Percentiles rank a stretch among this genome's conserved stretches.
These are phyloP conservation scores for Barnettozyma hawaiiensis DNA, from an alignment of 1,139 yeast genomes.

Conservation along the genomic window DNA sequence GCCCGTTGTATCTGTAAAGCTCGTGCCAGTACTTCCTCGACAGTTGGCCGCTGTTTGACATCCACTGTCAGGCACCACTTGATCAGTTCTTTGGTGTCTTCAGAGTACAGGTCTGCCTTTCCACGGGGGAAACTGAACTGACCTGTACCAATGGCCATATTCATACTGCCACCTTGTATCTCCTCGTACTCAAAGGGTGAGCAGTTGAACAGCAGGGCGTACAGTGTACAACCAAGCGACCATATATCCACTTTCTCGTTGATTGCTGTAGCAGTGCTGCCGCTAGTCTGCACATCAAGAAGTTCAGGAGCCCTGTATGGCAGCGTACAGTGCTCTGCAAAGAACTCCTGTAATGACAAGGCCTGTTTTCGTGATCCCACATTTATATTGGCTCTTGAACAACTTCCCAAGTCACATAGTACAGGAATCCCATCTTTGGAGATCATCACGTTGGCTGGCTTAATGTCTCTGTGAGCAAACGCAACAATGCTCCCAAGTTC, in stretches of 20 bases:
- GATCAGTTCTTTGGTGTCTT: constrained; percentile 50
- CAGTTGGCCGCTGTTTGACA: constrained; percentile 53
- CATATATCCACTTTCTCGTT: constrained; percentile 81
- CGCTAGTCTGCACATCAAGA: constrained; percentile 65
- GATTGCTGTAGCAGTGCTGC: too few species aligned
- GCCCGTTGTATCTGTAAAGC: constrained; percentile 36
- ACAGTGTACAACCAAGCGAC: constrained; percentile 84
- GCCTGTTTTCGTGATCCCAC: constrained; percentile 65
- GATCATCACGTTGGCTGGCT: constrained; percentile 85
- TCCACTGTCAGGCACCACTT: constrained; percentile 55
- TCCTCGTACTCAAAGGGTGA: constrained; percentile 89
- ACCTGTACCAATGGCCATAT: constrained; percentile 71
- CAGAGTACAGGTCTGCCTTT: constrained; percentile 44
- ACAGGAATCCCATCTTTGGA: constrained; percentile 71
- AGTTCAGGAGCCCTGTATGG: constrained; percentile 91
- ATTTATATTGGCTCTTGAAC: constrained; percentile 54
- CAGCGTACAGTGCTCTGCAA: constrained; percentile 80
- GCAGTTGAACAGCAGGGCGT: constrained; percentile 67
- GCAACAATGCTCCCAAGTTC: constrained; percentile 59
- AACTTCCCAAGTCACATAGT: constrained; percentile 79
- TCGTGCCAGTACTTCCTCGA: constrained; percentile 50
- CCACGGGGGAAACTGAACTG: constrained; percentile 56
- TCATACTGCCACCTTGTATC: constrained; percentile 75
- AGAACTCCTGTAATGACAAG: constrained; percentile 68
- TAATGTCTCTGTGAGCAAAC: constrained; percentile 80